Conservation (phyloP, 1,139 yeast genomes). For the Lodderomyces pseudojiufengensis region DNA sequence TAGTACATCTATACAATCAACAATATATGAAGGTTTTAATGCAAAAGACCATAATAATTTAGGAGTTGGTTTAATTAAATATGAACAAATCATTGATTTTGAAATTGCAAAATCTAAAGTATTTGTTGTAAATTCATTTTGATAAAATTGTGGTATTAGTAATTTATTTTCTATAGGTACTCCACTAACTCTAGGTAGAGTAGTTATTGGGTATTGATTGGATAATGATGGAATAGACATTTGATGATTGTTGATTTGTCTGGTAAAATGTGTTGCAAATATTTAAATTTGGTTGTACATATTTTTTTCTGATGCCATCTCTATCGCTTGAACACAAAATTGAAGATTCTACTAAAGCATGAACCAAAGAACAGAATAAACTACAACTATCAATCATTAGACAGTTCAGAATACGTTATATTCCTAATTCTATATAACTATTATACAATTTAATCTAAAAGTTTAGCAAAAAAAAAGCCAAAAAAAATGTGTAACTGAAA, state of each 20-base stretch:
- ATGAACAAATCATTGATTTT: conserved; percentile 70
- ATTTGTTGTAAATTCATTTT: conserved; percentile 18
- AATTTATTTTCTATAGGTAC: conserved; percentile 27
- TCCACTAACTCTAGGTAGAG: conserved; percentile 41
- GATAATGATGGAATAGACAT: conserved; percentile 11
- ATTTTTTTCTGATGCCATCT: conserved; percentile 4
- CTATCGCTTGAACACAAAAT: no score
- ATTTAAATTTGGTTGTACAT: no score
- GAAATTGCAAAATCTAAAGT: conserved; percentile 62
- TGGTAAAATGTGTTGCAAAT: no score
- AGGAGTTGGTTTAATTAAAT: conserved; percentile 76
- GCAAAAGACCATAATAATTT: conserved; percentile 72
- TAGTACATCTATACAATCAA: conserved; percentile 41
- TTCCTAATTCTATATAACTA: no score
- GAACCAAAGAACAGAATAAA: no score
- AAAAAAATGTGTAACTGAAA: background rate
- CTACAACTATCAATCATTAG: no score
- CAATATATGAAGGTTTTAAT: conserved; percentile 56
- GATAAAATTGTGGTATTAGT: conserved; percentile 27
- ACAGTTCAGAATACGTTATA: no score
- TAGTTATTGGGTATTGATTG: conserved; percentile 31
- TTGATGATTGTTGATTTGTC: background rate
- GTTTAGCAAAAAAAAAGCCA: background rate
- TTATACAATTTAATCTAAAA: conserved; percentile 3
- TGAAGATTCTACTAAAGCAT: no score